Conservation (phyloP, 192 early-diverging fungal genomes). For the Backusella tarrabulga region DNA sequence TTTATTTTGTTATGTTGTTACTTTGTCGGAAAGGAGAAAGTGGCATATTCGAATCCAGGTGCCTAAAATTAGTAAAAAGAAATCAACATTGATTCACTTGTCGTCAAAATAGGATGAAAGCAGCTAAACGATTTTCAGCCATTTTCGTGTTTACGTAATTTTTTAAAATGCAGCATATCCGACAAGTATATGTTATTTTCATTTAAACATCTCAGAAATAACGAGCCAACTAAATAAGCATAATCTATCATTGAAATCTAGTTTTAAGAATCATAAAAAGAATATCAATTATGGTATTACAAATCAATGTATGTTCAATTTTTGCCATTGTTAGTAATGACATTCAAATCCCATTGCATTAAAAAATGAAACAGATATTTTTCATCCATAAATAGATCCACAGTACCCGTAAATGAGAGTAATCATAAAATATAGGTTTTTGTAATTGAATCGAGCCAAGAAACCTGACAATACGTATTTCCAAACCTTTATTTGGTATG, state of each 20-base stretch:
- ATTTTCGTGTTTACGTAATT: neutral
- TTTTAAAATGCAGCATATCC: neutral
- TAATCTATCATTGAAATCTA: neutral
- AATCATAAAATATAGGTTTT: no score
- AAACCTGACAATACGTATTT: no score
- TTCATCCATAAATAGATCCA: no score
- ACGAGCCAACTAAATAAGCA: neutral
- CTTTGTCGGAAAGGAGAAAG: neutral
- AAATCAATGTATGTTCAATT: no score
- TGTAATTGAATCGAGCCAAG: no score
- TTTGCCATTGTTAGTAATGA: no score
- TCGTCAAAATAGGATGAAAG: neutral
- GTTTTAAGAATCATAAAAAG: neutral
- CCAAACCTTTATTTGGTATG: no score
- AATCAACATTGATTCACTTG: neutral
- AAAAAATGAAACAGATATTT: no score
- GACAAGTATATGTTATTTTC: neutral
- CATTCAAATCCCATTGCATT: no score
- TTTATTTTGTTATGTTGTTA: neutral
- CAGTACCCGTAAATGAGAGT: no score
- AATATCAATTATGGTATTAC: no score
- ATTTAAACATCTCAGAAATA: neutral
- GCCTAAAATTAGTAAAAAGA: neutral
- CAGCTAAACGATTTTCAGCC: neutral
- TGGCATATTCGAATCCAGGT: neutral